phyloP scores from a whole-genome alignment of 225 moss, liverwort and hornwort genomes.

The Pleurozium schreberi region DNA sequence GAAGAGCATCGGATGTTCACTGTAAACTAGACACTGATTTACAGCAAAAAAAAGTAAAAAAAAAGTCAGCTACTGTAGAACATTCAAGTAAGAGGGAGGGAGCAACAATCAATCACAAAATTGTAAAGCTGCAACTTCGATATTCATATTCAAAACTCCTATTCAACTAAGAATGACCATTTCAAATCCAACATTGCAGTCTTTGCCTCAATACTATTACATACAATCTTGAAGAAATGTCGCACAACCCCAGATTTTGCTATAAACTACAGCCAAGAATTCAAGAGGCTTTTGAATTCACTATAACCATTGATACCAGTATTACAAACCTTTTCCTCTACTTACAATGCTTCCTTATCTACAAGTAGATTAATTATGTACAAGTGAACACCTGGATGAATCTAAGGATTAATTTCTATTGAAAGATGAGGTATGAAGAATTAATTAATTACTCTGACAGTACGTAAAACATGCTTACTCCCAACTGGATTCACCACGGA shows the following conservation, averaged over 20 bases:
- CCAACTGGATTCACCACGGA: slow-evolving; percentile 17
- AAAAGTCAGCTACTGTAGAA: neutral
- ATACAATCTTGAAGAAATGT: slow-evolving; percentile 10
- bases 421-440: neutral
- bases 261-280: neutral
- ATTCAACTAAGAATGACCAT: neutral
- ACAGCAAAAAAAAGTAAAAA: neutral
- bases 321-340: neutral
- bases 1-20: neutral
- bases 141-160: neutral
- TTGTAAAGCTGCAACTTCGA: neutral
- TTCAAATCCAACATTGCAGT: neutral
- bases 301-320: neutral
- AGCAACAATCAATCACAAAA: neutral
- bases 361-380: neutral
- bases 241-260: slow-evolving; percentile 8
- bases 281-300: slow-evolving; percentile 14
- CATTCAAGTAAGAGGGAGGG: neutral
- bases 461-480: neutral
- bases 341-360: neutral
- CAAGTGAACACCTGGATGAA: neutral
- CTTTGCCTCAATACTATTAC: neutral
- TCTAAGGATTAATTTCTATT: neutral
- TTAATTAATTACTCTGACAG: neutral
- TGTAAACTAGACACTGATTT: neutral